Evolutionary conservation across 2,329 filamentous ascomycete species (phyloP).

Genomic region (Phoma sp.): DNA sequence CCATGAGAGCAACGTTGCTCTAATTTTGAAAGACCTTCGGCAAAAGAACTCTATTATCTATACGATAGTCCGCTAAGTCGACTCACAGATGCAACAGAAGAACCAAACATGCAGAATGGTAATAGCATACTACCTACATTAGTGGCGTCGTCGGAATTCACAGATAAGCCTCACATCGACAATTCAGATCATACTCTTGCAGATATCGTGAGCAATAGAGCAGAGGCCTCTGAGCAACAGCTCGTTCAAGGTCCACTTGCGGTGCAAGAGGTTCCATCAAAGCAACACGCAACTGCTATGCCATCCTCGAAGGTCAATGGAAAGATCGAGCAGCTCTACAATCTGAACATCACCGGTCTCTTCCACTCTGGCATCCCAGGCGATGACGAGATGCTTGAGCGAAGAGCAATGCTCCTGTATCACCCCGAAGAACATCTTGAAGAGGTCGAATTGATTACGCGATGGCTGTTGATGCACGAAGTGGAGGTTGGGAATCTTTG

Average conservation of each 20-base stretch:
- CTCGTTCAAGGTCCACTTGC: not conserved
- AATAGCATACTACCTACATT: not conserved
- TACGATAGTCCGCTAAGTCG: not conserved
- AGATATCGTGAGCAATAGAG: not conserved
- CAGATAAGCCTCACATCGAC: not conserved
- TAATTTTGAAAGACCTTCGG: no score
- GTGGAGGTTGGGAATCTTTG: constrained; percentile 36
- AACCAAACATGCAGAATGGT: not conserved
- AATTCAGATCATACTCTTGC: not conserved
- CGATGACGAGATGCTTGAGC: constrained; percentile 20
- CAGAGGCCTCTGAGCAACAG: not conserved
- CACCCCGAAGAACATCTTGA: constrained; percentile 37
- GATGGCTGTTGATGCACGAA: constrained; percentile 42
- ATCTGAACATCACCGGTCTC: constrained; percentile 33
- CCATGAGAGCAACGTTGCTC: not conserved
- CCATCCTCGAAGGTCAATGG: constrained; percentile 22
- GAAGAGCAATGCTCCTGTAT: constrained; percentile 38
- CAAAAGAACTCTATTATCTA: no score
- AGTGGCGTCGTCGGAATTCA: not conserved
- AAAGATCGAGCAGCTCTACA: constrained; percentile 25
- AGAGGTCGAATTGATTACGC: constrained; percentile 39
- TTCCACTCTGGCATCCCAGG: constrained; percentile 27
- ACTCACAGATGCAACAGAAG: not conserved
- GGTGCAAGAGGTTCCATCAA: not conserved
- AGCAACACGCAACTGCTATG: not conserved